Conservation (phyloP, 129 eudicot genomes). For the Ambrosia trifida region DNA sequence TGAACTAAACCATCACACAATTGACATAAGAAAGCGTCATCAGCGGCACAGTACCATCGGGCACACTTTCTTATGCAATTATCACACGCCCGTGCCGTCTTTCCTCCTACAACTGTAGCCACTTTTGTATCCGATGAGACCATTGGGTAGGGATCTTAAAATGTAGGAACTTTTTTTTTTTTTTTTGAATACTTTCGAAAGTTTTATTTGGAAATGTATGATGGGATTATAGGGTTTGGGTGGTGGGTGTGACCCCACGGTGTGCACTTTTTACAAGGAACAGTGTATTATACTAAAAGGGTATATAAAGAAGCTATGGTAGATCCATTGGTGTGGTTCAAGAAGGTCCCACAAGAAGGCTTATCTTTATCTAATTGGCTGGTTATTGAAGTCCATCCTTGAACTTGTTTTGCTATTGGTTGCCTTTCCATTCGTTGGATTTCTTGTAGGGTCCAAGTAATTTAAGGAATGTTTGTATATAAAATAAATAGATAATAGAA, state of each 20-base stretch:
- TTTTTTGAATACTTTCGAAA: neutral
- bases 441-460: slow-evolving; percentile 43
- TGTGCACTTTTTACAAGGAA: slow-evolving; percentile 43
- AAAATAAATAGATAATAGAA: no score
- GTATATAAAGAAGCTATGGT: slow-evolving; percentile 27
- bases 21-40: slow-evolving; percentile 85
- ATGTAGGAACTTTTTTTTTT: slow-evolving; percentile 24
- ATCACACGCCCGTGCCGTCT: slow-evolving; percentile 77
- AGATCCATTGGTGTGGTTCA: slow-evolving; percentile 28
- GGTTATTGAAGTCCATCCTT: slow-evolving; percentile 41
- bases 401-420: slow-evolving; percentile 50
- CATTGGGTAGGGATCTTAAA: slow-evolving; percentile 20
- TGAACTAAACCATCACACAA: slow-evolving; percentile 65
- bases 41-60: slow-evolving; percentile 79
- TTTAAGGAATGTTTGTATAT: neutral
- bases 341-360: slow-evolving; percentile 37
- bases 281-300: slow-evolving; percentile 20
- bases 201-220: slow-evolving; percentile 10
- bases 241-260: slow-evolving; percentile 46
- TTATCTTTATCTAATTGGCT: slow-evolving; percentile 62
- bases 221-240: slow-evolving; percentile 32
- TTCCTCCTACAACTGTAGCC: slow-evolving; percentile 66
- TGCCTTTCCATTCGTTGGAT: slow-evolving; percentile 43
- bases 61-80: slow-evolving; percentile 72
- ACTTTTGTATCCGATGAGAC: slow-evolving; percentile 48